Percentiles rank a stretch among this genome's conserved stretches.
Conservation (phyloP, 1,284 basidiomycete genomes). For the Cutaneotrichosporon sp. region DNA sequence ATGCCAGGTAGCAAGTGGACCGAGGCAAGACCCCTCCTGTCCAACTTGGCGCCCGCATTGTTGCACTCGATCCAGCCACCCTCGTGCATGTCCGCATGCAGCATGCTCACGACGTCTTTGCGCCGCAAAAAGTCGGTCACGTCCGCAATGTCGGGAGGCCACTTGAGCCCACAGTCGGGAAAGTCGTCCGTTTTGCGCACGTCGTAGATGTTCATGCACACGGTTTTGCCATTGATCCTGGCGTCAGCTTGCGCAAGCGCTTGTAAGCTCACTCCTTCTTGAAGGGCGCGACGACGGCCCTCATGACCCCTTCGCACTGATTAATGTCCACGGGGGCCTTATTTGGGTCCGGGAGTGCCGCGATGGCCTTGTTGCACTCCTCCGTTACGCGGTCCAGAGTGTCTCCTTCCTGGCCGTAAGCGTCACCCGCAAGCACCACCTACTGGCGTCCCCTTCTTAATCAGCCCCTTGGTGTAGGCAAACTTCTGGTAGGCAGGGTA, state of each 20-base stretch:
- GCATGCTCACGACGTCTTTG: conserved; percentile 68
- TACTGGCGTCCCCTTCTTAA: conserved; percentile 62
- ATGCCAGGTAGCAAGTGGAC: conserved; percentile 74
- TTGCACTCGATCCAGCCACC: conserved; percentile 88
- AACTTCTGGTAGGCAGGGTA: conserved; percentile 89
- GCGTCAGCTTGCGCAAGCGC: conserved; percentile 1
- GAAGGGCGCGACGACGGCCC: conserved; percentile 58
- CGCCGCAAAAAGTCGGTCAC: conserved; percentile 80
- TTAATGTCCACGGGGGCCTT: conserved; percentile 58
- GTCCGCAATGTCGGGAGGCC: conserved; percentile 82
- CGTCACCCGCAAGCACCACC: conserved; percentile 46
- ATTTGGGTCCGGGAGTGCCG: conserved; percentile 45
- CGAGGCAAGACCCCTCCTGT: conserved; percentile 62
- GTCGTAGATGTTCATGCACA: conserved; percentile 95
- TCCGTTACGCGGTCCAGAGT: conserved; percentile 62
- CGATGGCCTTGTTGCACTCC: conserved; percentile 57
- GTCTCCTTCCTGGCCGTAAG: conserved; percentile 60
- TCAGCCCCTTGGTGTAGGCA: conserved; percentile 69
- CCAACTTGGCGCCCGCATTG: conserved; percentile 60
- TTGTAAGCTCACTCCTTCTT: conserved; percentile 57
- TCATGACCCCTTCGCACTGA: conserved; percentile 64
- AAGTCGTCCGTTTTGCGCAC: conserved; percentile 74
- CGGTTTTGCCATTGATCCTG: conserved; percentile 65
- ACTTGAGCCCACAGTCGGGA: conserved; percentile 97
- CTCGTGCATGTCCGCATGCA: conserved; percentile 75